These are phyloP conservation scores for Echium plantagineum DNA, from an alignment of 257 asterid genomes.

Conservation along the genomic window DNA sequence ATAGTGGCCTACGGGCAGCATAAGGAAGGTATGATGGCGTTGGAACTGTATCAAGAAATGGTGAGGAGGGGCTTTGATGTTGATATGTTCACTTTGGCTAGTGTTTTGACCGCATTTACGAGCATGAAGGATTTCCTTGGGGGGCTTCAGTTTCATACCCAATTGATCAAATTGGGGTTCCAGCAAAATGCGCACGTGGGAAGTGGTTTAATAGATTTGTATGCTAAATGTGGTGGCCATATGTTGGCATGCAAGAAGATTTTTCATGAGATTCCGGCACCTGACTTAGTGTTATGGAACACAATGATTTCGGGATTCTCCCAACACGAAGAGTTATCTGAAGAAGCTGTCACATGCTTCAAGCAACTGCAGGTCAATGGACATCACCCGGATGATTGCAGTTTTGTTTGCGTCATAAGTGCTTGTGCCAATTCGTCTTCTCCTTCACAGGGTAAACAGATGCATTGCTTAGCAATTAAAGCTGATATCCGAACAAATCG, in stretches of 20 bases:
- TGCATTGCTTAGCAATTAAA: conserved; percentile 54
- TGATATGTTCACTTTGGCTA: conserved; percentile 67
- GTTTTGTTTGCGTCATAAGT: conserved; percentile 50
- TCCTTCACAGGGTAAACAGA: conserved; percentile 61
- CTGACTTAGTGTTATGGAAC: conserved; percentile 65
- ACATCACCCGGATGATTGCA: conserved; percentile 59
- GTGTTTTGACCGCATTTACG: conserved; percentile 60
- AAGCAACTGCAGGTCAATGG: conserved; percentile 50
- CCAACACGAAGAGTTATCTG: conserved; percentile 34
- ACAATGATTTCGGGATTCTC: conserved; percentile 74
- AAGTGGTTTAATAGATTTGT: conserved; percentile 62
- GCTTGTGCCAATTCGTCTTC: conserved; percentile 50
- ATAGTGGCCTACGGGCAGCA: conserved; percentile 59
- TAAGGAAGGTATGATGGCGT: conserved; percentile 47
- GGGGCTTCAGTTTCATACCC: conserved; percentile 62
- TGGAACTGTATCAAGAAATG: conserved; percentile 58
- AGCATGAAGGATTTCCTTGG: conserved; percentile 53
- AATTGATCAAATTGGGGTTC: conserved; percentile 48
- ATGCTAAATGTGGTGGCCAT: conserved; percentile 41
- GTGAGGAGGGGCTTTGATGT: conserved; percentile 24
- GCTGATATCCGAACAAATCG: conserved; percentile 35
- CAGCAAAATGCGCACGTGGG: conserved; percentile 49
- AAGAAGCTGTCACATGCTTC: conserved; percentile 54
- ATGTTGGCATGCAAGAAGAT: conserved; percentile 33
- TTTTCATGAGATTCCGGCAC: conserved; percentile 39